Evolutionary conservation across 2,329 filamentous ascomycete species (phyloP).

Genomic region (Colletotrichum aenigma): DNA sequence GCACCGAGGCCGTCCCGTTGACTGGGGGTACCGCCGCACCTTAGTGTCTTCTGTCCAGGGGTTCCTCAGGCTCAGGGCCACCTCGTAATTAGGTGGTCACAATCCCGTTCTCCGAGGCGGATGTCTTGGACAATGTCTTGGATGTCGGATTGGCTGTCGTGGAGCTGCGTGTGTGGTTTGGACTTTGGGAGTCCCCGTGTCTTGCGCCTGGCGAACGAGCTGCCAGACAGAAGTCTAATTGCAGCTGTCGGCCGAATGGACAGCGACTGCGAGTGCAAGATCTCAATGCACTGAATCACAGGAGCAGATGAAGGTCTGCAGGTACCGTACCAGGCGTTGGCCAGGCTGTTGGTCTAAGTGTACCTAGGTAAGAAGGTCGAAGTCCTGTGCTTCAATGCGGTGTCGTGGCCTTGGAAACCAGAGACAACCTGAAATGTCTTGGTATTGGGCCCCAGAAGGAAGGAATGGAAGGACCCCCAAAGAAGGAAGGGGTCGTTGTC

Average conservation of each 20-base stretch:
- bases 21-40: neutral
- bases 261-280: neutral
- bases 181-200: neutral
- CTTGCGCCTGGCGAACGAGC: neutral
- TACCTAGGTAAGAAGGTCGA: neutral
- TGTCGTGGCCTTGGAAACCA: neutral
- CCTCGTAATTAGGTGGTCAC: neutral
- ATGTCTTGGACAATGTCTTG: neutral
- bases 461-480: neutral
- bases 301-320: neutral
- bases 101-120: neutral
- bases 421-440: neutral
- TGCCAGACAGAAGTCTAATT: neutral
- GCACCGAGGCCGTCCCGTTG: neutral
- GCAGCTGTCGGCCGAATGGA: neutral
- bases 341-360: neutral
- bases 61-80: neutral
- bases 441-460: neutral
- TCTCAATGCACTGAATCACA: neutral
- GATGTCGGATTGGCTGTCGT: neutral
- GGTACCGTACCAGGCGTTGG: neutral
- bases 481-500: neutral
- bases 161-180: neutral
- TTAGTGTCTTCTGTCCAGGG: neutral
- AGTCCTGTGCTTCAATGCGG: neutral